These are phyloP conservation scores for Parascedosporium putredinis DNA, from an alignment of 2,329 filamentous ascomycete genomes.

Conservation along the genomic window DNA sequence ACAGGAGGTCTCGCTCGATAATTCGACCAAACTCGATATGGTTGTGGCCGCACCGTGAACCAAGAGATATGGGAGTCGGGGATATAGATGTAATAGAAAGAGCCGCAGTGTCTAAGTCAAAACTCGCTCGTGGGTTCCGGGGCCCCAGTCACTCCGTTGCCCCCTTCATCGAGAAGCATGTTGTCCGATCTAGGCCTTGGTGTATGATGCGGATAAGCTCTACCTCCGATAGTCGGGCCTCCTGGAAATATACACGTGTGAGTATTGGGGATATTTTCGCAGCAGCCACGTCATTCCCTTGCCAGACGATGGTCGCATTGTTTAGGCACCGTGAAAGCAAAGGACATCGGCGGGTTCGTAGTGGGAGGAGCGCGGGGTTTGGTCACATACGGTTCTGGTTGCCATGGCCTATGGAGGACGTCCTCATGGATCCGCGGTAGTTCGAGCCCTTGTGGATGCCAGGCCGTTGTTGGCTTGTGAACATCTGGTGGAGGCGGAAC, in stretches of 20 bases:
- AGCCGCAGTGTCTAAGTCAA: no score
- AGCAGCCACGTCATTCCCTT: neutral
- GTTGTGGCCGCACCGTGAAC: no score
- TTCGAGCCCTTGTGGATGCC: constrained; percentile 27
- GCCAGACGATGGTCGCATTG: neutral
- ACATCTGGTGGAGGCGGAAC: constrained; percentile 14
- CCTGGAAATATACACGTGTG: neutral
- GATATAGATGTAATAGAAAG: no score
- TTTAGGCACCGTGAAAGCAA: neutral
- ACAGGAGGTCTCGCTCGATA: no score
- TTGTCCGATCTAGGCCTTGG: no score
- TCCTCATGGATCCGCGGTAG: constrained; percentile 39
- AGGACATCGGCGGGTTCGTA: neutral
- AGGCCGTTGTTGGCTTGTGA: constrained; percentile 14
- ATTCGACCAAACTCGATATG: no score
- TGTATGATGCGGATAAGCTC: no score
- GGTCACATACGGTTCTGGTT: constrained; percentile 36
- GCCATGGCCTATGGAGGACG: constrained; percentile 37
- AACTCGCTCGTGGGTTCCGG: no score
- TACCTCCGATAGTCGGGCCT: neutral
- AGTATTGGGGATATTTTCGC: neutral
- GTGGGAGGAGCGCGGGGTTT: constrained; percentile 18
- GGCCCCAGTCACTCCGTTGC: no score
- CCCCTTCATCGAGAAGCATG: no score
- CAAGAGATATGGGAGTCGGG: no score